A percentile compares a stretch with the other conserved stretches of the same genome.
Conservation (phyloP, 2,329 filamentous ascomycete species). For the Diaporthe ilicicola region DNA sequence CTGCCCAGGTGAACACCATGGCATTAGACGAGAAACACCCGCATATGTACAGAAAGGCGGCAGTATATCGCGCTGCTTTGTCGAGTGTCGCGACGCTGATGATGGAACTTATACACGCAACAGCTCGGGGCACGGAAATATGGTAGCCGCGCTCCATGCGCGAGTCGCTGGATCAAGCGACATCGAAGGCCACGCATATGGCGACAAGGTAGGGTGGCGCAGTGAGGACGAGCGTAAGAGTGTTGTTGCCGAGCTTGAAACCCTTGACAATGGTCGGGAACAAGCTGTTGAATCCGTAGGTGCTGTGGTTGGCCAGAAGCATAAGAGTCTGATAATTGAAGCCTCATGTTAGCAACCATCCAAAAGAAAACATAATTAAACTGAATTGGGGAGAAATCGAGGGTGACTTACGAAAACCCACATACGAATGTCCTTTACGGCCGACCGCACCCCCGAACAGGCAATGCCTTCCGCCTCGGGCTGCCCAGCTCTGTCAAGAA, state of each 20-base stretch:
- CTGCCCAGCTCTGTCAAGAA: background rate
- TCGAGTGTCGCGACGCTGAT: conserved; percentile 43
- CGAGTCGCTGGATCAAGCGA: conserved; percentile 51
- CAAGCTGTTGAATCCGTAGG: background rate
- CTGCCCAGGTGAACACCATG: conserved; percentile 53
- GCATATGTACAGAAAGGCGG: conserved; percentile 46
- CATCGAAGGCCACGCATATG: conserved; percentile 49
- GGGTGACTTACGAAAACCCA: conserved; percentile 17
- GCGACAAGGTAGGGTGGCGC: conserved; percentile 57
- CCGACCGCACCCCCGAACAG: background rate
- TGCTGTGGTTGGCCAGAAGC: background rate
- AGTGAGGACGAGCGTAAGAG: conserved; percentile 52
- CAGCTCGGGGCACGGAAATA: conserved; percentile 47
- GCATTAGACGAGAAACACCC: conserved; percentile 51
- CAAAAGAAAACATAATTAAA: background rate
- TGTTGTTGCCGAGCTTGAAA: conserved; percentile 49
- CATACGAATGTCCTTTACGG: background rate
- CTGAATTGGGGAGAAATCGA: no score
- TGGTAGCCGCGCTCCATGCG: conserved; percentile 52
- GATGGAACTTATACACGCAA: conserved; percentile 51
- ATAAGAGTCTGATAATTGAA: background rate
- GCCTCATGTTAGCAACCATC: background rate
- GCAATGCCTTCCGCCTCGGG: background rate
- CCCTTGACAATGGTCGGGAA: conserved; percentile 33
- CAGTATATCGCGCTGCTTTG: conserved; percentile 42